These are phyloP conservation scores for Lichenothelia convexa DNA, from an alignment of 495 filamentous ascomycete genomes.

Conservation along the genomic window DNA sequence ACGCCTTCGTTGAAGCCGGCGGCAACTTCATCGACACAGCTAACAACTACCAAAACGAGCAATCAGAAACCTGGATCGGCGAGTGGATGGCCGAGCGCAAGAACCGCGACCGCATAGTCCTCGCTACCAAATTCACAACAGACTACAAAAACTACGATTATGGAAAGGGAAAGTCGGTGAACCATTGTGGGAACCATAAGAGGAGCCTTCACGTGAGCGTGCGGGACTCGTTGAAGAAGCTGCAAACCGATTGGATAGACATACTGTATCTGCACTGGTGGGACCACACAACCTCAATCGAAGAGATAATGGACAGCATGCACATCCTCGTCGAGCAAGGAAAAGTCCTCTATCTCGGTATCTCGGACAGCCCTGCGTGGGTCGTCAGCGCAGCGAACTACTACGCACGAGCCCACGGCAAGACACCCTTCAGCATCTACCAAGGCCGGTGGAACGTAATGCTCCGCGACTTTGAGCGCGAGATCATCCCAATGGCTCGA, in stretches of 20 bases:
- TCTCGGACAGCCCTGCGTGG: constrained; percentile 45
- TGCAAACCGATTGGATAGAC: constrained; percentile 50
- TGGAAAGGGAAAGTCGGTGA: constrained; percentile 34
- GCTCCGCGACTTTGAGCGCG: constrained; percentile 14
- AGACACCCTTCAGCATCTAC: constrained; percentile 13
- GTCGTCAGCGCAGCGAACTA: constrained; percentile 39
- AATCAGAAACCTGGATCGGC: constrained; percentile 4
- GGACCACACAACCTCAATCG: constrained; percentile 31
- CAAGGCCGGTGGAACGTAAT: constrained; percentile 13
- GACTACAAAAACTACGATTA: constrained; percentile 18
- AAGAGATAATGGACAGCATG: constrained; percentile 42
- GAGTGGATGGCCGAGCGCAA: constrained; percentile 3
- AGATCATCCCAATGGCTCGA: constrained; percentile 15
- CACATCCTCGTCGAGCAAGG: constrained; percentile 36
- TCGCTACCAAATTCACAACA: constrained; percentile 16
- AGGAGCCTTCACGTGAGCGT: constrained; percentile 40
- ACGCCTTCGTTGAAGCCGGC: constrained; percentile 14
- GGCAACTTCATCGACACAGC: constrained; percentile 16
- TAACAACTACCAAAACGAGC: constrained; percentile 2
- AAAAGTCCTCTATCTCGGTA: constrained; percentile 47
- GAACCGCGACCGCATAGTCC: constrained; percentile 6
- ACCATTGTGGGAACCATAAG: constrained; percentile 36
- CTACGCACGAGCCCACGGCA: constrained; percentile 34
- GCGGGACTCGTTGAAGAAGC: constrained; percentile 35
- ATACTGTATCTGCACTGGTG: constrained; percentile 24